A percentile compares a stretch with the other conserved stretches of the same genome.
These are phyloP conservation scores for Microcos paniculata DNA, from an alignment of 345 rosid species.

Conservation along the genomic window DNA sequence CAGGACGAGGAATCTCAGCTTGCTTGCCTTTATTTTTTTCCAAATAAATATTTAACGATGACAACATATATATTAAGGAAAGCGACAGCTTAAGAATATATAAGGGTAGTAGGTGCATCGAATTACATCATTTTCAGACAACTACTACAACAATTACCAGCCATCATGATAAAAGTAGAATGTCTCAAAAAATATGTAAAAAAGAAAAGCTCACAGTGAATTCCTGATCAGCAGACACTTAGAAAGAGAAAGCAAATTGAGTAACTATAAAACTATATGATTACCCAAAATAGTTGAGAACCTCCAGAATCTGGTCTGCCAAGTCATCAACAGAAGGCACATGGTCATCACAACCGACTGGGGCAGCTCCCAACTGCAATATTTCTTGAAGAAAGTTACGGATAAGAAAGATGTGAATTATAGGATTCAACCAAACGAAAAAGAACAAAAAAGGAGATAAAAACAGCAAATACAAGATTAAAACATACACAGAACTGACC, in stretches of 20 bases:
- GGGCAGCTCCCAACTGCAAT: conserved; percentile 95
- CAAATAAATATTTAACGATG: background rate
- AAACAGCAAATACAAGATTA: background rate
- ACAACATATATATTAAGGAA: conserved; percentile 1
- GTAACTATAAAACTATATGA: background rate
- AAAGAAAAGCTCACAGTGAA: conserved; percentile 13
- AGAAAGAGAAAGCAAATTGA: conserved; percentile 9
- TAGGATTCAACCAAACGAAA: conserved; percentile 13
- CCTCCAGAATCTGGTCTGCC: conserved; percentile 87
- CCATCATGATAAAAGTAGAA: conserved; percentile 13
- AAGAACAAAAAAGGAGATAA: conserved; percentile 3
- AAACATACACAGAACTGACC: conserved; percentile 49
- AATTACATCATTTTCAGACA: conserved; percentile 21
- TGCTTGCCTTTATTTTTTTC: conserved; percentile 1
- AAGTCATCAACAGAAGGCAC: conserved; percentile 86
- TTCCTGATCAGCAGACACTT: background rate
- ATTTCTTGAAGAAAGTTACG: conserved; percentile 57
- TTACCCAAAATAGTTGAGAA: conserved; percentile 96
- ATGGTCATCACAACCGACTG: conserved; percentile 53
- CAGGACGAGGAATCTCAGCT: conserved; percentile 1
- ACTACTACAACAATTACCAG: conserved; percentile 2
- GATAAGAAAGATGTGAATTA: conserved; percentile 54
- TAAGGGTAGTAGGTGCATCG: background rate
- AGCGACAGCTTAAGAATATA: conserved; percentile 9
- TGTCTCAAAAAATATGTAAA: background rate